phyloP scores from a whole-genome alignment of 108 stramenopile genomes.

The Cylindrotheca closterium region DNA sequence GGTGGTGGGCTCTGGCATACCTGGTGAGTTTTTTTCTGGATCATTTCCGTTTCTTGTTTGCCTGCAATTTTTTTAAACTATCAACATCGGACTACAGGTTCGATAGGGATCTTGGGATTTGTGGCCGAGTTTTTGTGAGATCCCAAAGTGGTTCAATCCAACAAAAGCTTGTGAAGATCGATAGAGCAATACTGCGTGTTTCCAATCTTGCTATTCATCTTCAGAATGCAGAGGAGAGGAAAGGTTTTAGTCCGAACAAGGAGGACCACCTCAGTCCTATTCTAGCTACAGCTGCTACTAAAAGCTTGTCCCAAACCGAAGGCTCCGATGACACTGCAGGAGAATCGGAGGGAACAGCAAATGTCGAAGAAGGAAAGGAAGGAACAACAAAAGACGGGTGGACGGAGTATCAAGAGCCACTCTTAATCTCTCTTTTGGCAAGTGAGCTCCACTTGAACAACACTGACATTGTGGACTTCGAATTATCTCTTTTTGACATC shows the following conservation, averaged over 20 bases:
- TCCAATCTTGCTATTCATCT: slow-evolving; percentile 97
- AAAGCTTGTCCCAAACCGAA: slow-evolving; percentile 11
- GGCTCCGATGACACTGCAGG: slow-evolving; percentile 20
- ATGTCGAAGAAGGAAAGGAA: slow-evolving; percentile 32
- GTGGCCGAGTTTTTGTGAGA: slow-evolving; percentile 90
- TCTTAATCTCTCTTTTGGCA: slow-evolving; percentile 78
- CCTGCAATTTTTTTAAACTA: too few relatives aligned
- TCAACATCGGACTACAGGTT: slow-evolving; percentile 99
- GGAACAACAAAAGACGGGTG: slow-evolving; percentile 50
- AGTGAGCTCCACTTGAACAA: slow-evolving; percentile 54
- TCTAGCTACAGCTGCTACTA: slow-evolving; percentile 58
- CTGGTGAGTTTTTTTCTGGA: too few relatives aligned
- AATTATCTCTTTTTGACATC: slow-evolving; percentile 90
- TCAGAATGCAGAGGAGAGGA: slow-evolving; percentile 78
- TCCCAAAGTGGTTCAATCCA: slow-evolving; percentile 24
- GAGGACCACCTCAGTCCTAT: slow-evolving; percentile 93
- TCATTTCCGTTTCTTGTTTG: too few relatives aligned
- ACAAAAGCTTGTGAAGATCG: slow-evolving; percentile 69
- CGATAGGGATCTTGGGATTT: slow-evolving; percentile 91
- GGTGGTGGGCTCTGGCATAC: slow-evolving; percentile 35
- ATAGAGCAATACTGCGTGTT: slow-evolving; percentile 81
- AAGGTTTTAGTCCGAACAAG: slow-evolving; percentile 88
- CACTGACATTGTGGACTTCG: slow-evolving; percentile 88
- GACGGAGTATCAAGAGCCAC: slow-evolving; percentile 81
- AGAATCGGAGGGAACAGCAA: slow-evolving; percentile 10